Evolutionary conservation across 345 rosid species (phyloP).

Genomic region (Eutrema yunnanense): DNA sequence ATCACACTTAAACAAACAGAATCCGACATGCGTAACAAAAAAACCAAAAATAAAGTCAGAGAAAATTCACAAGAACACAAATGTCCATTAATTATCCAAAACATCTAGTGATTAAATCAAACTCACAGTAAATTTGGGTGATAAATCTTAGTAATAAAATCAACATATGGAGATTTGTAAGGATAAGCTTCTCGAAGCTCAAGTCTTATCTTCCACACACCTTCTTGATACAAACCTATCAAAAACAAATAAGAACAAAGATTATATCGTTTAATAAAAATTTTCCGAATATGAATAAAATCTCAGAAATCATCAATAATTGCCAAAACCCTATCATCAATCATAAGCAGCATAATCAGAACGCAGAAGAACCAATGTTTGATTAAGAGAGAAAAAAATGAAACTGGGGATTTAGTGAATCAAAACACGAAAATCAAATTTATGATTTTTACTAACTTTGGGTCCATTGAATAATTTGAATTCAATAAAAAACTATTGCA

Average conservation of each 20-base stretch:
- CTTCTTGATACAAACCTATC: slow-evolving; percentile 87
- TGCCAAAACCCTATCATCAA: slow-evolving; percentile 12
- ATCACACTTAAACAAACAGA: slow-evolving; percentile 96
- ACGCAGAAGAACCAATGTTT: neutral
- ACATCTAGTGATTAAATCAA: neutral
- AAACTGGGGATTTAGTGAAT: neutral
- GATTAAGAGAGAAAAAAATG: neutral
- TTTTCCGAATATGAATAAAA: neutral
- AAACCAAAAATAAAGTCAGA: neutral
- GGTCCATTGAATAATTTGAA: slow-evolving; percentile 66
- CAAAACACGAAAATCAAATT: slow-evolving; percentile 1
- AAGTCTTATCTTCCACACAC: slow-evolving; percentile 94
- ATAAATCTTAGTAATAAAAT: slow-evolving; percentile 88
- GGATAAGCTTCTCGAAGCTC: slow-evolving; percentile 99
- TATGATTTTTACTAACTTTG: slow-evolving; percentile 63
- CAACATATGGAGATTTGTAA: slow-evolving; percentile 93
- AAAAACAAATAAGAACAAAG: neutral
- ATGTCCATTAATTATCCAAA: neutral
- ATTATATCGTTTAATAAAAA: too few relatives aligned
- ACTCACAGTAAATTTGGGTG: slow-evolving; percentile 98
- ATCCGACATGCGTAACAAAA: slow-evolving; percentile 66
- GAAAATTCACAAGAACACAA: neutral
- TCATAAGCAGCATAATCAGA: neutral
- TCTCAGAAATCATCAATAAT: neutral
- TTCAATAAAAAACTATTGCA: slow-evolving; percentile 91